Evolutionary conservation across 73 alveolate genomes (phyloP).

Genomic region (Paramecium pentaurelia): DNA sequence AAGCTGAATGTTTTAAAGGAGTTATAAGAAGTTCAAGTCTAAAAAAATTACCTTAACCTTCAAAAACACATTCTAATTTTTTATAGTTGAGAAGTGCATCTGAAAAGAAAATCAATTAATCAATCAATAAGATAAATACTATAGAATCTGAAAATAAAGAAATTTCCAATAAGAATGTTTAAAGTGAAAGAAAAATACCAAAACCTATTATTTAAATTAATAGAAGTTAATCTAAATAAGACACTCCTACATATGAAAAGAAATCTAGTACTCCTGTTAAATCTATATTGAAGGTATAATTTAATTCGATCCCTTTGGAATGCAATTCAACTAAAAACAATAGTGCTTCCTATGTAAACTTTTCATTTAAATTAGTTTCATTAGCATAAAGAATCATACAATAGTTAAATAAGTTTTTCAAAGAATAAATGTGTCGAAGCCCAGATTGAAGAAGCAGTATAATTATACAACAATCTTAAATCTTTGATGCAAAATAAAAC

Average conservation of each 20-base stretch:
- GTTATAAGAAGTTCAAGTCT: conserved; percentile 28
- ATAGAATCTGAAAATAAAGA: conserved; percentile 1
- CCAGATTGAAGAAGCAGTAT: conserved; percentile 30
- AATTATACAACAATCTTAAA: conserved; percentile 17
- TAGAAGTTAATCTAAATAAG: conserved; percentile 45
- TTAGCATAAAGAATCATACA: conserved; percentile 40
- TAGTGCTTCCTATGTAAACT: background rate
- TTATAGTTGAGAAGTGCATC: conserved; percentile 29
- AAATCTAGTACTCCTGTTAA: background rate
- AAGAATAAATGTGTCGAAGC: conserved; percentile 45
- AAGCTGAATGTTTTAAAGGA: conserved; percentile 25
- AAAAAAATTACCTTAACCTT: background rate
- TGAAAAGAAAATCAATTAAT: conserved; percentile 1
- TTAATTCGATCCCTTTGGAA: background rate
- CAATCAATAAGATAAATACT: conserved; percentile 15
- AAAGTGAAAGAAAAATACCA: conserved; percentile 42
- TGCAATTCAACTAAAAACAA: background rate
- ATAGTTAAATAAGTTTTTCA: conserved; percentile 19
- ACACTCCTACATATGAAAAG: background rate
- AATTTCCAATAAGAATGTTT: background rate
- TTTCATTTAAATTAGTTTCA: background rate
- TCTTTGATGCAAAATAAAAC: background rate
- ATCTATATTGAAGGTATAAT: conserved; percentile 16
- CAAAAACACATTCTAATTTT: background rate
- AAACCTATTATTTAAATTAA: conserved; percentile 9